A percentile compares a stretch with the other conserved stretches of the same genome.
Conservation (phyloP, 169 alveolate genomes). For the Theileria orientalis region DNA sequence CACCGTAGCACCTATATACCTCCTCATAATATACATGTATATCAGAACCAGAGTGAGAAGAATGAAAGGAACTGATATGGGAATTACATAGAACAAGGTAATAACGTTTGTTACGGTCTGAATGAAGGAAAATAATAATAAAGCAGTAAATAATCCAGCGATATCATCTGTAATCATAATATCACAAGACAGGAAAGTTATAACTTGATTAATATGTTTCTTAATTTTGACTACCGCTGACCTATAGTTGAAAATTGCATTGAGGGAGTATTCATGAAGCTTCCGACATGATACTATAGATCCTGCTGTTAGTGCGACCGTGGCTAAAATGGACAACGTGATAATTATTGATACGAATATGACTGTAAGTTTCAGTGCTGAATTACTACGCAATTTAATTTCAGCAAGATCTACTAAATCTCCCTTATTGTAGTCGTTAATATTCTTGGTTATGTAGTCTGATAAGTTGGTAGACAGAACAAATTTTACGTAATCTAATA, state of each 20-base stretch:
- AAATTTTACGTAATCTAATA: slow-evolving; percentile 12
- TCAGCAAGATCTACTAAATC: neutral
- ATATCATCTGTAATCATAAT: slow-evolving; percentile 23
- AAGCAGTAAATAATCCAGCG: slow-evolving; percentile 2
- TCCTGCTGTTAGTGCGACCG: neutral
- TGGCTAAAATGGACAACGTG: neutral
- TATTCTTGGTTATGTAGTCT: too few relatives aligned
- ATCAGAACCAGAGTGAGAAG: neutral
- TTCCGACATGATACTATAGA: slow-evolving; percentile 18
- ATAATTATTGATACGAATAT: too few relatives aligned
- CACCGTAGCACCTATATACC: slow-evolving; percentile 25
- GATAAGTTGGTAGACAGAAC: slow-evolving; percentile 19
- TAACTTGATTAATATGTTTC: neutral
- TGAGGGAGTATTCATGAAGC: slow-evolving; percentile 18
- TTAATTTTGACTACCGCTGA: neutral
- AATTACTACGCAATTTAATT: too few relatives aligned
- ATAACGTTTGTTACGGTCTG: too few relatives aligned
- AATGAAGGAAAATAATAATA: too few relatives aligned
- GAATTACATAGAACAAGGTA: too few relatives aligned
- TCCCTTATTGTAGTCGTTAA: neutral
- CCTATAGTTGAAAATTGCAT: slow-evolving; percentile 13
- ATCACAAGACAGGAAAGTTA: slow-evolving; percentile 35
- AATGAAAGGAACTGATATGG: too few relatives aligned
- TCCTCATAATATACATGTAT: slow-evolving; percentile 1
- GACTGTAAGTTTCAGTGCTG: too few relatives aligned